phyloP scores from a whole-genome alignment of 2,329 filamentous ascomycete genomes.

The Claviceps sp. region DNA sequence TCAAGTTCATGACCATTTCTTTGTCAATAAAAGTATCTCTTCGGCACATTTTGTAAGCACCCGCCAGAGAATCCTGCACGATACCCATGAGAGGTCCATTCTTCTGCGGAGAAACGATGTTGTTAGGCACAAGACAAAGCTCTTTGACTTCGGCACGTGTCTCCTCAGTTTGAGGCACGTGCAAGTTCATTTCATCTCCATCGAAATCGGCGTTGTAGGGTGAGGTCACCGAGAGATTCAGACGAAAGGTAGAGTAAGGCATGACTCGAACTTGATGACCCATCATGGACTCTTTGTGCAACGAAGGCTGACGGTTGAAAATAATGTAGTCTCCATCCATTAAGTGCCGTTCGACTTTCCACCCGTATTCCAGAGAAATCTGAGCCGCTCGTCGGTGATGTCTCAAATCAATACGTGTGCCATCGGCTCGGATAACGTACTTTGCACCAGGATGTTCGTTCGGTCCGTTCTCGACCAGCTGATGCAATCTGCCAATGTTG shows the following conservation, averaged over 20 bases:
- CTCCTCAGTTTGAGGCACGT: slow-evolving; percentile 96
- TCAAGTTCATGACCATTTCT: slow-evolving; percentile 88
- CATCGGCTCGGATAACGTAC: slow-evolving; percentile 88
- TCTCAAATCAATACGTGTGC: slow-evolving; percentile 85
- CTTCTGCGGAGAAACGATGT: slow-evolving; percentile 95
- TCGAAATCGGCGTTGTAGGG: slow-evolving; percentile 99
- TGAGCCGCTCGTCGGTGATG: slow-evolving; percentile 82
- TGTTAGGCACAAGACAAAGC: slow-evolving; percentile 92
- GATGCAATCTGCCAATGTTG: slow-evolving; percentile 87
- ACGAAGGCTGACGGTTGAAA: slow-evolving; percentile 97
- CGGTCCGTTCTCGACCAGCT: slow-evolving; percentile 83
- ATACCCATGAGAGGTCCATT: slow-evolving; percentile 99
- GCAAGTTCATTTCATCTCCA: slow-evolving; percentile 99
- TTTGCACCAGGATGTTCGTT: slow-evolving; percentile 92
- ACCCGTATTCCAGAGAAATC: slow-evolving; percentile 83
- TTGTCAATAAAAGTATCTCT: slow-evolving; percentile 84
- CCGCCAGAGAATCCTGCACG: slow-evolving; percentile 92
- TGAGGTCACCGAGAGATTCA: slow-evolving; percentile 94
- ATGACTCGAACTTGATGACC: slow-evolving; percentile 94
- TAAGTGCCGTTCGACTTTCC: slow-evolving; percentile 97
- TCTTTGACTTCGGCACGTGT: slow-evolving; percentile 89
- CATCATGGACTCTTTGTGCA: slow-evolving; percentile 99
- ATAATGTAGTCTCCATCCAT: slow-evolving; percentile 96
- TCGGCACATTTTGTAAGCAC: slow-evolving; percentile 92
- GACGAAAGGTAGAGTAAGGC: slow-evolving; percentile 96